Evolutionary conservation across 192 early-diverging fungal genomes (phyloP), one percentile per base, ranked within the genome.

Genomic region (Backusella tuberculispora): DNA sequence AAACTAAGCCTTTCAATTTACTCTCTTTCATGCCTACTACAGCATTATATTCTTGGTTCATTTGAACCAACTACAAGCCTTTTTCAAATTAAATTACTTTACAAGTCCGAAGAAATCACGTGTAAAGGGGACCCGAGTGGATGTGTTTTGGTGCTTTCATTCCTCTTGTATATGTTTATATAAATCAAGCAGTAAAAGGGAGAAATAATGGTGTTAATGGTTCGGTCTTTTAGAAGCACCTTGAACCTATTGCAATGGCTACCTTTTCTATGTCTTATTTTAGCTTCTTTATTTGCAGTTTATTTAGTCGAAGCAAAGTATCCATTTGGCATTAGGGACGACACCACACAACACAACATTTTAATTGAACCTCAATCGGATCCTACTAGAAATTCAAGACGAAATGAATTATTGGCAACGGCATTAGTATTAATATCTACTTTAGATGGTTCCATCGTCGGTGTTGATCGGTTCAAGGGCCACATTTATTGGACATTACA

Each of bases 381-480:
- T 3, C 21, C 21, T 26, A 12, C 53, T 9, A 60, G 48, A 19
- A 50, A 50, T 50, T n/a, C 53, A 13, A 60, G 53, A 26, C 53
- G 53, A 21, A 60, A 60, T 24, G 53, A 60, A 0, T 24, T 60
- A 4, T 6, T 60, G 10, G 21, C 66, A 9, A 68, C 80, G 15
- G 66, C 72, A 6, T 43, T 93, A 10, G 71, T 93, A 13, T 74
- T 95, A 9, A 85, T 93, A 26, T 84, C 90, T 2, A 93, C 92
- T 0, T 66, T 95, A 21, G 94, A 95, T 83, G 94, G 94, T 21
- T 71, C 81, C 24, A 74, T 95, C 56, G 88, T 92, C 66, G 91
- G 88, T 65, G 84, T 95, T 19, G 73, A 89, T 48, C 78, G 77
- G 3, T 64, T 76, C 1, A 85, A 85, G 13, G 89, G 93, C 6